Base-by-base conservation (phyloP, 306 rosid genomes). In the Leucaena leucocephala region DNA sequence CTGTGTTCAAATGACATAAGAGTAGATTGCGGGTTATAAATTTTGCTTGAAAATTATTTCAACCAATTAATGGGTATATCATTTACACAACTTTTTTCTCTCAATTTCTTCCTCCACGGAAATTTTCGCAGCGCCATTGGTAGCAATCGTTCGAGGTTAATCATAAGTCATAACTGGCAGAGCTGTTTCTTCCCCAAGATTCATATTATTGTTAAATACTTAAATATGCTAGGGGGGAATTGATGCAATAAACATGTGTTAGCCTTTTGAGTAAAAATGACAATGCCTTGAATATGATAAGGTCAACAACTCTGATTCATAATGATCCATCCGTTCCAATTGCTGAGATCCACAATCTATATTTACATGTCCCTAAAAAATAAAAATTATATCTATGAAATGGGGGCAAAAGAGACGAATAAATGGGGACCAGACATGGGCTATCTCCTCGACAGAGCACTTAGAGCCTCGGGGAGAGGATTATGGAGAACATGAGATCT, bases 401-500 rank as follows among this genome's bases (percentile, higher is more conserved):
- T 54, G 7, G 11, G 22, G 63, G 39, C 2, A 27, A 22, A 59
- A 36, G n/a, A 0, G 2, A 22, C 19, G 33, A 54, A 67, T 54
- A 4, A 76, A 38, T 15, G 0, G 42, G 42, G 42, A 52, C 4
- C 13, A 40, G 48, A 8, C 12, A 15, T 64, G 1, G 45, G 42
- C 35, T 85, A 74, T 44, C 76, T 67, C 35, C 38, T 50, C 11
- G 48, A 61, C 34, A 61, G 59, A 65, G 7, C 71, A 45, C 52
- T 65, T 64, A 58, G 35, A 71, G 71, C 36, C 6, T 63, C 36
- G 6, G 71, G 52, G 42, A 48, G 76, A 9, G 38, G 77, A 73
- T 65, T 77, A 75, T 36, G 21, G 78, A 36, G 71, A 14, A 81
- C 85, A 12, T 68, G 84, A 68, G 85, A 67, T 82, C 95, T 79